These are phyloP conservation scores for Ascochyta viciae-villosae DNA, from an alignment of 2,329 filamentous ascomycete genomes.

Conservation along the genomic window DNA sequence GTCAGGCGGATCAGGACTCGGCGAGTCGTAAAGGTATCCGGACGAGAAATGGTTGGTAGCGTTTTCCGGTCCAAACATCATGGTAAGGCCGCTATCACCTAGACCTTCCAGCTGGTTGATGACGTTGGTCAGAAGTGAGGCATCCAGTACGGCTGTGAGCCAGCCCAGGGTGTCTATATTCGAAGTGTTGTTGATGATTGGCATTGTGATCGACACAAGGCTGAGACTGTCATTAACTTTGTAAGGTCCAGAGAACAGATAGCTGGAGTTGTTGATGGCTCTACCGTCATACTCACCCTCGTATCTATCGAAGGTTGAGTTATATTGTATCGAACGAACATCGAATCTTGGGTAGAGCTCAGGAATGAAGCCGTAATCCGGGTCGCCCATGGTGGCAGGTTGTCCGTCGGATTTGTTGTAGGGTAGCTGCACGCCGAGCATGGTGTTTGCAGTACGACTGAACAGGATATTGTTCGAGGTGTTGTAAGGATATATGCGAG, in stretches of 20 bases:
- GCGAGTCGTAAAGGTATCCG: slow-evolving; percentile 40
- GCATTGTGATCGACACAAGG: slow-evolving; percentile 80
- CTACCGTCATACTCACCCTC: slow-evolving; percentile 54
- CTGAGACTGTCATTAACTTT: slow-evolving; percentile 75
- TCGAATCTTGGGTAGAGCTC: slow-evolving; percentile 81
- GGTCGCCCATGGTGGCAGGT: slow-evolving; percentile 66
- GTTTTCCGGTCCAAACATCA: slow-evolving; percentile 73
- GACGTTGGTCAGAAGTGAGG: slow-evolving; percentile 68
- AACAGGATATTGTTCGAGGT: slow-evolving; percentile 57
- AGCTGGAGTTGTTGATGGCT: slow-evolving; percentile 55
- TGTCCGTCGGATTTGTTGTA: slow-evolving; percentile 65
- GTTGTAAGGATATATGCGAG: slow-evolving; percentile 75
- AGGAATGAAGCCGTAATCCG: slow-evolving; percentile 71
- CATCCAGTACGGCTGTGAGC: slow-evolving; percentile 80
- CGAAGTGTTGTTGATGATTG: slow-evolving; percentile 73
- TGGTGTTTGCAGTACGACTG: slow-evolving; percentile 56
- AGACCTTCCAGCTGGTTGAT: slow-evolving; percentile 72
- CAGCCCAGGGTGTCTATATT: slow-evolving; percentile 75
- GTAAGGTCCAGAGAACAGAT: slow-evolving; percentile 79
- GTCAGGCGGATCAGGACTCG: slow-evolving; percentile 28
- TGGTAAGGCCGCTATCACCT: slow-evolving; percentile 70
- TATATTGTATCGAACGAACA: slow-evolving; percentile 55
- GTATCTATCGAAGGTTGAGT: slow-evolving; percentile 42
- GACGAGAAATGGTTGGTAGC: slow-evolving; percentile 64
- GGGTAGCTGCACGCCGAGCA: slow-evolving; percentile 66